Percentiles rank a stretch among this genome's conserved stretches.
phyloP scores from a whole-genome alignment of 345 rosid genomes.

The Stellera chamaejasme region DNA sequence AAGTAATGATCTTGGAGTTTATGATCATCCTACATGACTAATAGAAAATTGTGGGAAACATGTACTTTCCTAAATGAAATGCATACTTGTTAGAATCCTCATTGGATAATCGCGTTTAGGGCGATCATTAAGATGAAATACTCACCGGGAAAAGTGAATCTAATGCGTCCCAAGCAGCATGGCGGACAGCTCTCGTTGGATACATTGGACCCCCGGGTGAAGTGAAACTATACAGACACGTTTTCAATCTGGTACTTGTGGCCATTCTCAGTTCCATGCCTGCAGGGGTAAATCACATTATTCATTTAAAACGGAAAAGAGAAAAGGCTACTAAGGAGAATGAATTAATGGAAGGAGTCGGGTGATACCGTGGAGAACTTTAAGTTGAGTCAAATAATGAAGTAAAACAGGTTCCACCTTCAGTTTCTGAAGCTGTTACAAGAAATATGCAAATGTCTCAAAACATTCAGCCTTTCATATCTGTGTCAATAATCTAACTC shows the following conservation, averaged over 20 bases:
- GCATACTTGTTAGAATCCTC: background rate
- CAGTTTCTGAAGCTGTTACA: slow-evolving; percentile 74
- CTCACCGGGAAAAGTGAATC: slow-evolving; percentile 95
- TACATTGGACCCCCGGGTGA: slow-evolving; percentile 99
- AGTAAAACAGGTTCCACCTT: slow-evolving; percentile 97
- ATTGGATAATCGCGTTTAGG: background rate
- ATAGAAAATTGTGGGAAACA: too few relatives aligned
- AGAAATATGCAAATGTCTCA: slow-evolving; percentile 1
- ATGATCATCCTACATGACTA: too few relatives aligned
- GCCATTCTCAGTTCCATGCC: slow-evolving; percentile 96
- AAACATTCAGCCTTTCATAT: background rate
- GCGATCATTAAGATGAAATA: slow-evolving; percentile 8
- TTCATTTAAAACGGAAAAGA: background rate
- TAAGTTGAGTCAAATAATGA: slow-evolving; percentile 79
- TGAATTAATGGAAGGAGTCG: background rate
- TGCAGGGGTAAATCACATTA: slow-evolving; percentile 21
- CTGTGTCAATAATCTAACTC: background rate
- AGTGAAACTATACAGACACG: slow-evolving; percentile 90
- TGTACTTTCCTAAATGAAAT: background rate
- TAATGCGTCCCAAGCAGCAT: slow-evolving; percentile 96
- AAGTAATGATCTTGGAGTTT: too few relatives aligned
- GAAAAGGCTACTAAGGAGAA: background rate
- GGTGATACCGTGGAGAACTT: slow-evolving; percentile 66
- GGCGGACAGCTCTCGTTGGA: slow-evolving; percentile 98
- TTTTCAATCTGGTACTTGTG: slow-evolving; percentile 85